phyloP scores from a whole-genome alignment of 805 yeast species.

The Kluyveromyces siamensis region DNA sequence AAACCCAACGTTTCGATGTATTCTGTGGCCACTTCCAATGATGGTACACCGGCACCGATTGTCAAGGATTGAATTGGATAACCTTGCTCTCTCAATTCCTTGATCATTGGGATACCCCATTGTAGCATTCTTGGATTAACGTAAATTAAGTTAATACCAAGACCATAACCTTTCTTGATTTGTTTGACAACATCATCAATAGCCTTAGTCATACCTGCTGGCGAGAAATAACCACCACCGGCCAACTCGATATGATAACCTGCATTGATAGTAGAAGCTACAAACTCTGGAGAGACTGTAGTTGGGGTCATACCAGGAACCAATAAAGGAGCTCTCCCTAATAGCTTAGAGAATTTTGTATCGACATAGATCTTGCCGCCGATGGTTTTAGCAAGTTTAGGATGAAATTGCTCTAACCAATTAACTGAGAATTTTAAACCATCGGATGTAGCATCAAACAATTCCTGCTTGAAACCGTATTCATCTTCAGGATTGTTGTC shows the following conservation, averaged over 20 bases:
- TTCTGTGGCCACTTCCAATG: conserved; percentile 93
- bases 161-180: conserved; percentile 78
- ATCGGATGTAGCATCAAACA: conserved; percentile 60
- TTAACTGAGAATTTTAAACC: conserved; percentile 75
- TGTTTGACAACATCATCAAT: conserved; percentile 60
- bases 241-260: conserved; percentile 97
- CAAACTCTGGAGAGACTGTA: conserved; percentile 89
- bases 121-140: conserved; percentile 96
- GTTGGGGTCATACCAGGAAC: conserved; percentile 99
- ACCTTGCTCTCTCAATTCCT: conserved; percentile 79
- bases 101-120: conserved; percentile 97
- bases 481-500: conserved; percentile 70
- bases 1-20: conserved; percentile 88
- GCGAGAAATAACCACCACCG: conserved; percentile 95
- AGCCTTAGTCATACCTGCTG: conserved; percentile 63
- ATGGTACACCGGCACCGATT: conserved; percentile 99
- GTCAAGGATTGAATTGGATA: conserved; percentile 94
- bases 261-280: conserved; percentile 87
- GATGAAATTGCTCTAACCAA: conserved; percentile 86
- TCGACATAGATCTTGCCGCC: conserved; percentile 75
- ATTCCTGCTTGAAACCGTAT: conserved; percentile 91
- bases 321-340: conserved; percentile 93
- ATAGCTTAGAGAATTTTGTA: conserved; percentile 84
- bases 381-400: conserved; percentile 69
- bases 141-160: conserved; percentile 86